Percentiles rank a stretch among this genome's conserved stretches.
These are phyloP conservation scores for Bjerkandera adusta DNA, from an alignment of 1,284 basidiomycete species.

Conservation along the genomic window DNA sequence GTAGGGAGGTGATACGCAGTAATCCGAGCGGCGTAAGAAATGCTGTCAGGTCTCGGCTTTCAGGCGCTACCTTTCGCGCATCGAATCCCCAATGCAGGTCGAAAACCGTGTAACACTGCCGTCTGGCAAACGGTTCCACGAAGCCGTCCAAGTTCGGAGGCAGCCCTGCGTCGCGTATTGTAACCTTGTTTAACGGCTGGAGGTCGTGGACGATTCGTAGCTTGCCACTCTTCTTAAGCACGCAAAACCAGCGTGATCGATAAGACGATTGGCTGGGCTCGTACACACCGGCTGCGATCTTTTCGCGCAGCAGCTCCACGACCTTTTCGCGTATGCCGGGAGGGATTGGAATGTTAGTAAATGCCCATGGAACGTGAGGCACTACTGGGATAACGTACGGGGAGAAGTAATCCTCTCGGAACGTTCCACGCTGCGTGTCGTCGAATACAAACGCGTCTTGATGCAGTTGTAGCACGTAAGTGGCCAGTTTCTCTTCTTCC, in stretches of 20 bases:
- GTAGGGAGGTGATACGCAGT: slow-evolving; percentile 26
- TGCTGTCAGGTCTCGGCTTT: slow-evolving; percentile 26
- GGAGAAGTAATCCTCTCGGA: slow-evolving; percentile 35
- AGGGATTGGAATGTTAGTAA: slow-evolving; percentile 36
- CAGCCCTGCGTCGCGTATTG: slow-evolving; percentile 15
- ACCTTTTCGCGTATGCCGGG: slow-evolving; percentile 36
- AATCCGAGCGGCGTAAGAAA: slow-evolving; percentile 19
- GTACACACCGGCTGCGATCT: slow-evolving; percentile 25
- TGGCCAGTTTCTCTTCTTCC: slow-evolving; percentile 31
- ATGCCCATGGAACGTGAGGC: slow-evolving; percentile 34
- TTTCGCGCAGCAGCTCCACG: slow-evolving; percentile 27
- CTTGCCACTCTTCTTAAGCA: slow-evolving; percentile 32
- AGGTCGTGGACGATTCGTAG: slow-evolving; percentile 29
- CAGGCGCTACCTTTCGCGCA: slow-evolving; percentile 17
- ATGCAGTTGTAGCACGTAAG: slow-evolving; percentile 28
- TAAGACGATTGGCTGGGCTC: slow-evolving; percentile 34
- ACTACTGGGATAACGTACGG: slow-evolving; percentile 34
- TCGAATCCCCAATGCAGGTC: slow-evolving; percentile 17
- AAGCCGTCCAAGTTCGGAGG: slow-evolving; percentile 16
- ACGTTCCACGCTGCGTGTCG: slow-evolving; percentile 32
- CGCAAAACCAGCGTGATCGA: slow-evolving; percentile 38
- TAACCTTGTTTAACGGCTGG: slow-evolving; percentile 26
- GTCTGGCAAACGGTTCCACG: slow-evolving; percentile 16
- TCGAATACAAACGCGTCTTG: slow-evolving; percentile 30
- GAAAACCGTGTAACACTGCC: slow-evolving; percentile 12